These are phyloP conservation scores for Cicer pinnatifidum DNA, from an alignment of 306 rosid species.

Conservation along the genomic window DNA sequence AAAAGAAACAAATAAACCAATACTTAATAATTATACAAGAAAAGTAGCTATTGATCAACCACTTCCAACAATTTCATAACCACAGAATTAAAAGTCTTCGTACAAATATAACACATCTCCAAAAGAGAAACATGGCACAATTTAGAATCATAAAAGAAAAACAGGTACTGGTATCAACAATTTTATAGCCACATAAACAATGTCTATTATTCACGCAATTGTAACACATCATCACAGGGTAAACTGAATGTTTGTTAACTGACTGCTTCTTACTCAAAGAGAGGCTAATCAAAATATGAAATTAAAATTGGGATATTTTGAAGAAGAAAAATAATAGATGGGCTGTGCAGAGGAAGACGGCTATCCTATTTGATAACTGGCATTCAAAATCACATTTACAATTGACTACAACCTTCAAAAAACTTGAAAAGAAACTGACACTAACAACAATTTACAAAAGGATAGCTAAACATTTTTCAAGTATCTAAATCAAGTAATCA, in stretches of 20 bases:
- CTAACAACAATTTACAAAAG: not conserved
- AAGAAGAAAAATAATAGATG: not conserved
- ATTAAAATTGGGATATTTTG: not conserved
- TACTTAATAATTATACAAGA: not conserved
- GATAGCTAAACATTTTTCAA: not conserved
- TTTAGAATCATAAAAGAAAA: not conserved
- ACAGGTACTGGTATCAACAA: no score
- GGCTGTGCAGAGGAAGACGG: not conserved
- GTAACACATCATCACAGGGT: not conserved
- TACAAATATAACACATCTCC: not conserved
- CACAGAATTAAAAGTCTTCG: not conserved
- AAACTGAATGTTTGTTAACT: not conserved
- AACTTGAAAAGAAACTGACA: not conserved
- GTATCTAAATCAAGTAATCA: not conserved
- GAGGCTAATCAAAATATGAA: not conserved
- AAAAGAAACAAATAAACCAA: slow-evolving; percentile 24
- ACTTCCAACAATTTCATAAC: not conserved
- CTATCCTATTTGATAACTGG: not conserved
- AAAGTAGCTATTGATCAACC: not conserved
- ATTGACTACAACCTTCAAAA: not conserved
- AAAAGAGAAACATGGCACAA: not conserved
- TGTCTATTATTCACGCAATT: not conserved
- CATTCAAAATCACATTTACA: not conserved
- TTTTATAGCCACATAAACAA: not conserved
- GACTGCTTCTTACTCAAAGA: not conserved